These are phyloP conservation scores for Cyclostephanos tholiformis DNA, from an alignment of 108 stramenopile genomes.

Conservation along the genomic window DNA sequence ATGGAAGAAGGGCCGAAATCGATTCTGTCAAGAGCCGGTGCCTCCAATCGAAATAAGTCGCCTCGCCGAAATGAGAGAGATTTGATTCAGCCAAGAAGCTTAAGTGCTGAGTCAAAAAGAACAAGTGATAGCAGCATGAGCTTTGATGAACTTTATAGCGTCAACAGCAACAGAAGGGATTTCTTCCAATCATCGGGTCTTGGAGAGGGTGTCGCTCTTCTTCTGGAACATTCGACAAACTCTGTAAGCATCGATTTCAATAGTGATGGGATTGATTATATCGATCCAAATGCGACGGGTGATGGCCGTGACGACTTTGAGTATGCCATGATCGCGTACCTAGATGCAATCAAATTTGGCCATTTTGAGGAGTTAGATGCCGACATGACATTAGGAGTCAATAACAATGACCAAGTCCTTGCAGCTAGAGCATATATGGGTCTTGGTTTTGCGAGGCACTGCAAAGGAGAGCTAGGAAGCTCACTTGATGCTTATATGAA, in stretches of 20 bases:
- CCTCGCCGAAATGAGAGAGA: no score
- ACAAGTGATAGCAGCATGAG: slow-evolving; percentile 9
- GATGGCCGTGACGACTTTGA: slow-evolving; percentile 42
- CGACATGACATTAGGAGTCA: background rate
- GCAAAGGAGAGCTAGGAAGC: slow-evolving; percentile 40
- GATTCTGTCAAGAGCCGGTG: background rate
- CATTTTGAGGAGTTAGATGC: slow-evolving; percentile 25
- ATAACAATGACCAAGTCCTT: slow-evolving; percentile 32
- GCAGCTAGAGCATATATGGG: slow-evolving; percentile 49
- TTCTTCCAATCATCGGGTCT: slow-evolving; percentile 23
- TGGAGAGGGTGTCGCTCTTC: slow-evolving; percentile 19
- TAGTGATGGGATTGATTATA: slow-evolving; percentile 35
- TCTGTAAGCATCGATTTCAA: slow-evolving; percentile 13
- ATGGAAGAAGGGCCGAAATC: background rate
- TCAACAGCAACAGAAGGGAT: background rate
- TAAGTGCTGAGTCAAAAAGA: background rate
- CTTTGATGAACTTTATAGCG: slow-evolving; percentile 10
- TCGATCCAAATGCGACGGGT: slow-evolving; percentile 27
- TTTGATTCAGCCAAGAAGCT: no score
- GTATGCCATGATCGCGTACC: slow-evolving; percentile 34
- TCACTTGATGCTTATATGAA: slow-evolving; percentile 46
- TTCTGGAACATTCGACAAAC: slow-evolving; percentile 22
- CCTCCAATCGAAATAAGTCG: background rate
- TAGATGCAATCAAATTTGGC: slow-evolving; percentile 33
- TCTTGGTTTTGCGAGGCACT: slow-evolving; percentile 44